A percentile compares a stretch with the other conserved stretches of the same genome.
Conservation (phyloP, 768 basidiomycete genomes). For the Vishniacozyma victoriae region DNA sequence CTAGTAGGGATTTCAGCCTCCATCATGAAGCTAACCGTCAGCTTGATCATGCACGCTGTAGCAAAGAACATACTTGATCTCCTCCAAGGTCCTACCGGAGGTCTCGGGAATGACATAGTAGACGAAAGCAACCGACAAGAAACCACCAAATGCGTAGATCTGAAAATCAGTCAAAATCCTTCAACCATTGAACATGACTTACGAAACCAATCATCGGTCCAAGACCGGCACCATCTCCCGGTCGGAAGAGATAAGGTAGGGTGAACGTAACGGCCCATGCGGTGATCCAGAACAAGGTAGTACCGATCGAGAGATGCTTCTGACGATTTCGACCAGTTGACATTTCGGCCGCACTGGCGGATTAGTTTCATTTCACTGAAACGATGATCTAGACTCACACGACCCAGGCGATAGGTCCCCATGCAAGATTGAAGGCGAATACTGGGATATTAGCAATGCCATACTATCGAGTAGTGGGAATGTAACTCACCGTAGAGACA, state of each 20-base stretch:
- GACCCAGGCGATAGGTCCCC: constrained; percentile 43
- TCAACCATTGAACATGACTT: constrained; percentile 6
- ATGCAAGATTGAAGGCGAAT: constrained; percentile 47
- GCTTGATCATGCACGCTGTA: background rate
- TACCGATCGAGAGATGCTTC: constrained; percentile 45
- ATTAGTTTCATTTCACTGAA: background rate
- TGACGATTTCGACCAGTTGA: constrained; percentile 40
- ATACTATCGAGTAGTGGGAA: background rate
- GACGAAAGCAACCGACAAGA: constrained; percentile 32
- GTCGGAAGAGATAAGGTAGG: constrained; percentile 45
- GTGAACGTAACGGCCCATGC: constrained; percentile 47
- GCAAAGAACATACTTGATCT: constrained; percentile 26
- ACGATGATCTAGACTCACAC: constrained; percentile 5
- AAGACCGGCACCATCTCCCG: constrained; percentile 26
- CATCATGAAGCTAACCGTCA: constrained; percentile 33
- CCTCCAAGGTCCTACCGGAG: constrained; percentile 33
- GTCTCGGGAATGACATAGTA: constrained; percentile 45
- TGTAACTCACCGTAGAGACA: constrained; percentile 29
- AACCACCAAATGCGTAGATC: constrained; percentile 30
- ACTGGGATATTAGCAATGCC: constrained; percentile 6
- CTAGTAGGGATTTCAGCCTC: constrained; percentile 35
- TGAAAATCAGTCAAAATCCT: background rate
- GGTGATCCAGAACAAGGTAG: constrained; percentile 46
- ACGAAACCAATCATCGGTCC: constrained; percentile 45
- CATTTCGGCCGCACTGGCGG: constrained; percentile 23